phyloP scores from a whole-genome alignment of 106 monocot species.

The Platanthera guangdongensis region DNA sequence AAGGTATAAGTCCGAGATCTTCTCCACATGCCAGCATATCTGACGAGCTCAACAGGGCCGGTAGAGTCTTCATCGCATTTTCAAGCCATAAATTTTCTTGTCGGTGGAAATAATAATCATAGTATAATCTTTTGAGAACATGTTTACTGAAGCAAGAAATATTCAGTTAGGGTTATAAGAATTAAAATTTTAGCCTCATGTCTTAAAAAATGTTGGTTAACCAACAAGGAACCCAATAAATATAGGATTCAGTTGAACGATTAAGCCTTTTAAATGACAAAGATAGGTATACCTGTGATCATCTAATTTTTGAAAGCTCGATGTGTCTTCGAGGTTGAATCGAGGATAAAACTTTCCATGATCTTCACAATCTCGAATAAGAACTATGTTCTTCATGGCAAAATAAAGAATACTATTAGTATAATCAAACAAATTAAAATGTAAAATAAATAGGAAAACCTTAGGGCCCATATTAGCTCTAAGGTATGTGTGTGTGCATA shows the following conservation, averaged over 20 bases:
- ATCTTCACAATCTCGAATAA: slow-evolving; percentile 88
- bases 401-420: not conserved
- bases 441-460: no score
- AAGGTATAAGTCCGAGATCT: slow-evolving; percentile 83
- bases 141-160: slow-evolving; percentile 53
- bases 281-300: slow-evolving; percentile 52
- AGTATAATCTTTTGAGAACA: slow-evolving; percentile 70
- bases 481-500: no score
- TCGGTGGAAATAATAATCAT: slow-evolving; percentile 91
- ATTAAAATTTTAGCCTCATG: not conserved
- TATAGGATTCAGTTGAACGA: not conserved
- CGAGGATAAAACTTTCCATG: slow-evolving; percentile 77
- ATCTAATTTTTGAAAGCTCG: slow-evolving; percentile 77
- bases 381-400: slow-evolving; percentile 73
- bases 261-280: not conserved
- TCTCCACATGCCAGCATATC: slow-evolving; percentile 98
- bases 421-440: not conserved
- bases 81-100: slow-evolving; percentile 91
- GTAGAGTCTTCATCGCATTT: slow-evolving; percentile 91
- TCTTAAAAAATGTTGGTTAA: not conserved
- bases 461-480: no score
- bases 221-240: not conserved
- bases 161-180: not conserved
- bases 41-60: slow-evolving; percentile 75
- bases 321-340: slow-evolving; percentile 85